Conservation (phyloP, 2,329 filamentous ascomycete genomes). For the Epichloe sp. region DNA sequence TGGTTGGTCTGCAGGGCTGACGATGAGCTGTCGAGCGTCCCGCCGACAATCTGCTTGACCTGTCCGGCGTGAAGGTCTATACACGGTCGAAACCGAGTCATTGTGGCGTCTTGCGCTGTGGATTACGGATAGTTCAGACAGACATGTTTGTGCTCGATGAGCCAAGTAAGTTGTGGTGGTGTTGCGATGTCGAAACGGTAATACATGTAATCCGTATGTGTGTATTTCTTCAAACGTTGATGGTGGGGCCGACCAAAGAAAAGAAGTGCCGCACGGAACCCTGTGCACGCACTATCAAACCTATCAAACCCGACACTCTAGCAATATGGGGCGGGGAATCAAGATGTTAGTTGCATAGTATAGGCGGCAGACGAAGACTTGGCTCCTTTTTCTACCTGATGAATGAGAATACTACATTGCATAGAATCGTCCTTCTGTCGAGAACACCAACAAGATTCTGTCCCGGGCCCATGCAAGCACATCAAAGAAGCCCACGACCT, state of each 20-base stretch:
- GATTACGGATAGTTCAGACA: neutral
- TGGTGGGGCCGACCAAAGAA: neutral
- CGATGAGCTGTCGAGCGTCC: conserved; percentile 62
- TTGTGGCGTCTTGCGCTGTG: conserved; percentile 23
- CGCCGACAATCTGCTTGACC: conserved; percentile 97
- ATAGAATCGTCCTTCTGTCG: no score
- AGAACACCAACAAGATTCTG: no score
- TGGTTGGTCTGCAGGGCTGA: conserved; percentile 76
- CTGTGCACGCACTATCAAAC: no score
- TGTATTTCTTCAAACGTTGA: neutral
- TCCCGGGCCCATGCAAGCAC: no score
- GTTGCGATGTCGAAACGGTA: neutral
- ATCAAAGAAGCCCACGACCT: no score
- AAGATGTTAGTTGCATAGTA: no score
- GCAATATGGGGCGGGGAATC: no score
- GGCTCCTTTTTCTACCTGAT: no score
- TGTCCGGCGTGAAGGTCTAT: conserved; percentile 96
- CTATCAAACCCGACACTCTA: no score
- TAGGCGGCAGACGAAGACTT: no score
- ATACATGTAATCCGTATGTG: neutral
- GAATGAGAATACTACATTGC: no score
- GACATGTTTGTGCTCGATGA: neutral
- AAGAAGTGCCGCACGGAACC: neutral
- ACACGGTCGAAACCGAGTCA: conserved; percentile 92
- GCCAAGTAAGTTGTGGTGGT: neutral